phyloP scores from a whole-genome alignment of 78 protist species.

The Dictyostelium capitatum region DNA sequence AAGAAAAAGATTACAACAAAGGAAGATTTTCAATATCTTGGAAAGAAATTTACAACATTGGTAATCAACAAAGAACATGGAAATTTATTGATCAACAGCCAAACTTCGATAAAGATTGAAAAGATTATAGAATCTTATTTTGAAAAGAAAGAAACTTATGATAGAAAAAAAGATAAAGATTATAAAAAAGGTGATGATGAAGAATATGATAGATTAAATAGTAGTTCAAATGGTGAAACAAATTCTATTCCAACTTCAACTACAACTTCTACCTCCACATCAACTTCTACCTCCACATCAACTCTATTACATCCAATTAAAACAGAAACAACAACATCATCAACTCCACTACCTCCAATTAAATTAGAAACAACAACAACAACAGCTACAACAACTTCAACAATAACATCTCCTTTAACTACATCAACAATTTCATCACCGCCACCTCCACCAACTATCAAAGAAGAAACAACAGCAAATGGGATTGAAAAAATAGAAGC shows the following conservation, averaged over 20 bases:
- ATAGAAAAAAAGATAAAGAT: constrained; percentile 34
- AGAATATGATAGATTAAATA: background rate
- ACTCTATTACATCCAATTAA: background rate
- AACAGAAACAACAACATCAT: background rate
- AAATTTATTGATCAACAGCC: background rate
- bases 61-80: constrained; percentile 71
- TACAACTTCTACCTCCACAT: background rate
- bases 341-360: background rate
- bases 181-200: constrained; percentile 16
- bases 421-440: too few relatives aligned
- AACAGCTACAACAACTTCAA: too few relatives aligned
- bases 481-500: too few relatives aligned
- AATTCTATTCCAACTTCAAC: background rate
- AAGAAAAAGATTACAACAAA: constrained; percentile 37
- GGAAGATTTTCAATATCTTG: constrained; percentile 61
- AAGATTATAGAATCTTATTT: constrained; percentile 40
- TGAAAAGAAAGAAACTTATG: constrained; percentile 31
- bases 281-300: background rate
- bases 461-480: too few relatives aligned
- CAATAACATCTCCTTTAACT: too few relatives aligned
- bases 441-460: too few relatives aligned
- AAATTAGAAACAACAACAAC: background rate
- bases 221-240: background rate
- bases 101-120: constrained; percentile 56
- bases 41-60: constrained; percentile 36